phyloP scores from a whole-genome alignment of 1,139 yeast species.

The Nadsonia starkeyi-henricii region DNA sequence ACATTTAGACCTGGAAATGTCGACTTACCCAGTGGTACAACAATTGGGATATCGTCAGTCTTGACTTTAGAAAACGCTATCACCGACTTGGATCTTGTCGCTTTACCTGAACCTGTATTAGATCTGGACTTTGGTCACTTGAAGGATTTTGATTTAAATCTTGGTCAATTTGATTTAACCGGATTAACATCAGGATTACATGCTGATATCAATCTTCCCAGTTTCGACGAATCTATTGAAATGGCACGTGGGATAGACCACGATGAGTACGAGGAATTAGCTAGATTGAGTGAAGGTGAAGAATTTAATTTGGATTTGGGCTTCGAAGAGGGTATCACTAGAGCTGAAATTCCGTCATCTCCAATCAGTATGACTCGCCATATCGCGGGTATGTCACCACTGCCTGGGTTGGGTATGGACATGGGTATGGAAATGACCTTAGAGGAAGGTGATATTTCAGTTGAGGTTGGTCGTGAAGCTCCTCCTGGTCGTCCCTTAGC shows the following conservation, averaged over 20 bases:
- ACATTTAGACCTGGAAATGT: conserved; percentile 44
- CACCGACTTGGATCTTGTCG: conserved; percentile 60
- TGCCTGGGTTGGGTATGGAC: conserved; percentile 10
- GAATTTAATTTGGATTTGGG: conserved; percentile 19
- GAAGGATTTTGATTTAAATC: conserved; percentile 18
- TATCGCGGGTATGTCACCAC: conserved; percentile 10
- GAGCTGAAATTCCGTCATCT: conserved; percentile 10
- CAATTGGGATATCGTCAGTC: conserved; percentile 39
- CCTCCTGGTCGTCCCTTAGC: conserved; percentile 8
- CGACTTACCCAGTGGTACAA: conserved; percentile 37
- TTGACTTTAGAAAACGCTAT: conserved; percentile 63
- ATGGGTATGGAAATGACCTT: conserved; percentile 19
- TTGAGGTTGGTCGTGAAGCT: conserved; percentile 15
- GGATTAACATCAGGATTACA: conserved; percentile 9
- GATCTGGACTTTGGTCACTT: conserved; percentile 6
- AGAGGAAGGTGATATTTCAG: conserved; percentile 11
- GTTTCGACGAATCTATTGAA: conserved; percentile 15
- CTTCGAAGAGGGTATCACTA: conserved; percentile 12
- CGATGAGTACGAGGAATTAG: conserved; percentile 11
- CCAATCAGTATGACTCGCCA: conserved; percentile 12
- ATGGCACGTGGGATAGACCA: conserved; percentile 10
- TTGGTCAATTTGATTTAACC: conserved; percentile 42
- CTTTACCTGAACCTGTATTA: conserved; percentile 10
- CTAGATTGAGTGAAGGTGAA: conserved; percentile 15
- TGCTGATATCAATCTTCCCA: conserved; percentile 15